phyloP scores from a whole-genome alignment of 371 early-diverging fungal species.

The Parasitella parasitica region DNA sequence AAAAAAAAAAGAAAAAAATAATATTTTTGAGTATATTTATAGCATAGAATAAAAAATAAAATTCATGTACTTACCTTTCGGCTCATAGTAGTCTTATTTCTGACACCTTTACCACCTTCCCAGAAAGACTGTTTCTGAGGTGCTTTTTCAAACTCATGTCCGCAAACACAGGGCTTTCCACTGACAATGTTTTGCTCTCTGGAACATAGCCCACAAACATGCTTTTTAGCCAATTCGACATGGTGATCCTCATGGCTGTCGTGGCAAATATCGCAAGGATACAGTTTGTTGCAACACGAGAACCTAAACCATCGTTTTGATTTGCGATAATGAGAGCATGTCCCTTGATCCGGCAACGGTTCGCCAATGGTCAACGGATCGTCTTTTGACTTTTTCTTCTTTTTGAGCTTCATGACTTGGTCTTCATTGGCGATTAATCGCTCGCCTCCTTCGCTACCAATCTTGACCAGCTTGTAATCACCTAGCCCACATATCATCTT shows the following conservation, averaged over 20 bases:
- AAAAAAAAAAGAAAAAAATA: not conserved
- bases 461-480: conserved; percentile 53
- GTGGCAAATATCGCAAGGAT: conserved; percentile 95
- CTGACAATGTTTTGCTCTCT: conserved; percentile 72
- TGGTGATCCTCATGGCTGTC: conserved; percentile 76
- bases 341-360: conserved; percentile 81
- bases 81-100: conserved; percentile 82
- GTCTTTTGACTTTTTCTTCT: conserved; percentile 49
- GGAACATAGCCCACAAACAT: conserved; percentile 94
- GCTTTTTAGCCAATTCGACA: conserved; percentile 70
- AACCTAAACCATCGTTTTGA: conserved; percentile 97
- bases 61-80: conserved; percentile 64
- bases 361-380: conserved; percentile 63
- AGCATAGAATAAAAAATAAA: not conserved
- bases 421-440: conserved; percentile 27
- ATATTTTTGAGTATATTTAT: conserved; percentile 1
- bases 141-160: conserved; percentile 59
- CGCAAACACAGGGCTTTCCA: conserved; percentile 62
- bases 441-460: conserved; percentile 47
- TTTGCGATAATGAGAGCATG: conserved; percentile 92
- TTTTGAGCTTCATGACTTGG: conserved; percentile 35
- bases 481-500: conserved; percentile 44
- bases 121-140: conserved; percentile 70
- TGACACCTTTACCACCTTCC: conserved; percentile 97
- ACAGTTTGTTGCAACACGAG: conserved; percentile 78